phyloP scores from a whole-genome alignment of 1,284 basidiomycete species.

The Hortiboletus rubellus region DNA sequence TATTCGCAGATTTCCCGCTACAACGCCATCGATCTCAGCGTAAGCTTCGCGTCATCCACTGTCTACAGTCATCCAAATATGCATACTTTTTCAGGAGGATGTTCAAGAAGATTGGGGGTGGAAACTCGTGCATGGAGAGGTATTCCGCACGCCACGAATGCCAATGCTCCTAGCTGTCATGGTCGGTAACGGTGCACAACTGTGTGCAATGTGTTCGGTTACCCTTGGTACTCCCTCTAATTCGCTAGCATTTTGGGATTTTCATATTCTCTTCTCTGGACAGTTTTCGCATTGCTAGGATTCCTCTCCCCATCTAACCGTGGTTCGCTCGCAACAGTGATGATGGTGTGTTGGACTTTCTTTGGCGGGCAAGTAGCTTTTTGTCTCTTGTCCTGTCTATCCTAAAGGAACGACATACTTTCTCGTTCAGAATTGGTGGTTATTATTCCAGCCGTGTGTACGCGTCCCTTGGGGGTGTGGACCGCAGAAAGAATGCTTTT shows the following conservation, averaged over 20 bases:
- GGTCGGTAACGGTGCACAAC: slow-evolving; percentile 89
- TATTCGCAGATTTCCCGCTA: slow-evolving; percentile 85
- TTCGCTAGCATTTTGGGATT: background rate
- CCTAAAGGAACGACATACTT: background rate
- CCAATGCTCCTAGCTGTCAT: slow-evolving; percentile 83
- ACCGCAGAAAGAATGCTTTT: slow-evolving; percentile 83
- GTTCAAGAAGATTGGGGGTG: slow-evolving; percentile 99
- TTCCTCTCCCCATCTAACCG: slow-evolving; percentile 96
- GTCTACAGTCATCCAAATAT: background rate
- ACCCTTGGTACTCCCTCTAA: slow-evolving; percentile 65
- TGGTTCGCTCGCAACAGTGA: slow-evolving; percentile 92
- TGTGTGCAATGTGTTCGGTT: slow-evolving; percentile 86
- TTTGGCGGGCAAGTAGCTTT: slow-evolving; percentile 69
- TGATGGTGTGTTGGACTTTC: slow-evolving; percentile 95
- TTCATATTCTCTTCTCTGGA: slow-evolving; percentile 9
- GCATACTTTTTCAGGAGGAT: slow-evolving; percentile 65
- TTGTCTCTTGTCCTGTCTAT: background rate
- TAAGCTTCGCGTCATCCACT: slow-evolving; percentile 37
- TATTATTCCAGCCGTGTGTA: slow-evolving; percentile 89
- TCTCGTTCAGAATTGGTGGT: slow-evolving; percentile 68
- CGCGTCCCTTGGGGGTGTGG: slow-evolving; percentile 77
- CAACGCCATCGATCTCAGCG: slow-evolving; percentile 91
- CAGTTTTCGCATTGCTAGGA: slow-evolving; percentile 95
- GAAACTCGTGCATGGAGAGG: slow-evolving; percentile 96
- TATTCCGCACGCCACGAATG: slow-evolving; percentile 84